phyloP scores from a whole-genome alignment of 352 stramenopile species.

The Pseudoperonospora humuli region DNA sequence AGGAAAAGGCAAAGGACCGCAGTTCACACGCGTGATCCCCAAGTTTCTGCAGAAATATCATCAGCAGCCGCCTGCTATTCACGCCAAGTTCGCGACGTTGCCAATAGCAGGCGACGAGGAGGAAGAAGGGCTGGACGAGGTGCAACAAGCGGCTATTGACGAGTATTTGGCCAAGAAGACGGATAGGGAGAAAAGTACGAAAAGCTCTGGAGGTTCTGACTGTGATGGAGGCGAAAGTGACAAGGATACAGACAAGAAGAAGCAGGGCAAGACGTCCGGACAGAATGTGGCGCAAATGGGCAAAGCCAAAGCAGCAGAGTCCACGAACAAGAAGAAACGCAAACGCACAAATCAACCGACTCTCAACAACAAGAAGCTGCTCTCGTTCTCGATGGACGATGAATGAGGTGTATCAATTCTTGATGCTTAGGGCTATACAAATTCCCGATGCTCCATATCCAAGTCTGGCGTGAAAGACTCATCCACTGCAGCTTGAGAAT shows the following conservation, averaged over 20 bases:
- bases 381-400: slow-evolving; percentile 81
- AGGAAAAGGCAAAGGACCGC: slow-evolving; percentile 36
- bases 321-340: slow-evolving; percentile 53
- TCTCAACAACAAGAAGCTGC: slow-evolving; percentile 68
- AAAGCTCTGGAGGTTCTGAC: background rate
- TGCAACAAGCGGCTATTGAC: slow-evolving; percentile 70
- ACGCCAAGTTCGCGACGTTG: slow-evolving; percentile 59
- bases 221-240: slow-evolving; percentile 3
- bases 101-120: slow-evolving; percentile 34
- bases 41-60: slow-evolving; percentile 82
- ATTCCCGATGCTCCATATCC: too few relatives aligned
- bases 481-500: too few relatives aligned
- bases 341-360: slow-evolving; percentile 27
- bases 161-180: slow-evolving; percentile 55
- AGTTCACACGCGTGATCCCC: slow-evolving; percentile 79
- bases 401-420: slow-evolving; percentile 32
- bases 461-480: too few relatives aligned
- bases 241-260: slow-evolving; percentile 9
- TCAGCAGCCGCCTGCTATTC: slow-evolving; percentile 42
- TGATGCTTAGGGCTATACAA: background rate
- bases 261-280: slow-evolving; percentile 17
- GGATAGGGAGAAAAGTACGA: slow-evolving; percentile 29
- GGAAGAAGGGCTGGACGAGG: slow-evolving; percentile 66
- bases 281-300: slow-evolving; percentile 43
- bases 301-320: slow-evolving; percentile 6